Base-by-base conservation (phyloP, 768 basidiomycete species). In the Hemileccinum impolitum region DNA sequence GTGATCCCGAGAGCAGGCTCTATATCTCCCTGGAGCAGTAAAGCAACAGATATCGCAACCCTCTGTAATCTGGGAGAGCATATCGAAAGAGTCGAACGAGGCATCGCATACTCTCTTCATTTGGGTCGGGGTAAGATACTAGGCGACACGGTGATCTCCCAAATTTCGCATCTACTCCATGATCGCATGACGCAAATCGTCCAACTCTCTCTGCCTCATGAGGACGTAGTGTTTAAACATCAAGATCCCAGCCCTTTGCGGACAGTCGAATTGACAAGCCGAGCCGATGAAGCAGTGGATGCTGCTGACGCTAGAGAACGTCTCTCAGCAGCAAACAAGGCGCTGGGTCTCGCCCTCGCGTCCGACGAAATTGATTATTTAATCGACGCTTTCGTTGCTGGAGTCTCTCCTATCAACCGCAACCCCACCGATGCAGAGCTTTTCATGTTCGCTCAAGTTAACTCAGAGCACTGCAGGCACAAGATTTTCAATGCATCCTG, bases 381-480 rank as follows among this genome's bases (percentile, higher is more conserved):
- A 54, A 79, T 96, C 55, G 77, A 88, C 45, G 93, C 90, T 11
- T 99, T 93, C 68, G 76, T 90, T 23, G 75, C 85, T n/a, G 86
- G 87, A 6, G 50, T 73, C 6, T 63, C 75, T 12, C 77, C 87
- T 1, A 81, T 88, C 67, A 75, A 76, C 41, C 83, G 94, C 31
- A 86, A 92, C 63, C 96, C 95, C 8, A 96, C 90, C 34, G 96
- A 98, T 64, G 94, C 95, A 3, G 96, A 99, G 66, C 76, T 99
- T 8, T 99, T 99, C 80, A 99, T 98, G 96, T 99, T 98, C 68
- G 95, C 96, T 3, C 96, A 99, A 64, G 95, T 99, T 66, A 99
- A 99, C 72, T 97, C 94, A n/a, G 96, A 99, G 68, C 96, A 98
- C 64, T 99, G 96, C 68, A 80, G 96, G 30, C 96, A 99, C 77